Evolutionary conservation across 257 asterid genomes (phyloP).

Genomic region (Mentha longifolia): DNA sequence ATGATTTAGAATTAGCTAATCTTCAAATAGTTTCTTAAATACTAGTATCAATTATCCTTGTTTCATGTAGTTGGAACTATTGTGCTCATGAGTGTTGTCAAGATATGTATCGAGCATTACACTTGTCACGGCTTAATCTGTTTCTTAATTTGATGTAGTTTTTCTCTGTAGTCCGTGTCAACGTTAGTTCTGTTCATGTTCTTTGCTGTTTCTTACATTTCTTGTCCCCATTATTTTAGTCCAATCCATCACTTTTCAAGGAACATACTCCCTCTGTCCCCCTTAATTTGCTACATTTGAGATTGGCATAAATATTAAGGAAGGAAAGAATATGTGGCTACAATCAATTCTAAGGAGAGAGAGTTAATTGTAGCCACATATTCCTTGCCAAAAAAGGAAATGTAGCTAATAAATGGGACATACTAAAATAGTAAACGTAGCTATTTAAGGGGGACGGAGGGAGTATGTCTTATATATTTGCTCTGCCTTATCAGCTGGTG

Average conservation of each 20-base stretch:
- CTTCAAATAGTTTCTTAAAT: not conserved
- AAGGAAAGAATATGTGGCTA: too few species aligned
- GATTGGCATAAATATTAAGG: too few species aligned
- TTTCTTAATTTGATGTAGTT: not conserved
- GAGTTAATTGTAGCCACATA: too few species aligned
- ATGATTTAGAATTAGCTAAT: not conserved
- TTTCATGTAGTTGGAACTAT: not conserved
- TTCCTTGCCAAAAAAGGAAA: too few species aligned
- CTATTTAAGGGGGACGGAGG: too few species aligned
- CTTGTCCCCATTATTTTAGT: not conserved
- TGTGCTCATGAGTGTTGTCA: not conserved
- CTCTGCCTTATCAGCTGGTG: not conserved
- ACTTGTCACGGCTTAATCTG: not conserved
- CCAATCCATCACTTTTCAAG: not conserved
- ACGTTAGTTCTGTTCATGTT: too few species aligned
- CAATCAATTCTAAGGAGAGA: too few species aligned
- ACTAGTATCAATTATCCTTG: conserved; percentile 1
- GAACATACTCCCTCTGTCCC: too few species aligned
- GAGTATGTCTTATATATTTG: not conserved
- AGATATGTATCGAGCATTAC: conserved; percentile 10
- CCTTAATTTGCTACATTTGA: too few species aligned
- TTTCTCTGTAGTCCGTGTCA: not conserved
- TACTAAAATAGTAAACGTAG: too few species aligned
- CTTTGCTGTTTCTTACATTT: not conserved
- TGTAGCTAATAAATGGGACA: too few species aligned